Conservation (phyloP, 192 early-diverging fungal species). For the Linnemannia schmuckeri region DNA sequence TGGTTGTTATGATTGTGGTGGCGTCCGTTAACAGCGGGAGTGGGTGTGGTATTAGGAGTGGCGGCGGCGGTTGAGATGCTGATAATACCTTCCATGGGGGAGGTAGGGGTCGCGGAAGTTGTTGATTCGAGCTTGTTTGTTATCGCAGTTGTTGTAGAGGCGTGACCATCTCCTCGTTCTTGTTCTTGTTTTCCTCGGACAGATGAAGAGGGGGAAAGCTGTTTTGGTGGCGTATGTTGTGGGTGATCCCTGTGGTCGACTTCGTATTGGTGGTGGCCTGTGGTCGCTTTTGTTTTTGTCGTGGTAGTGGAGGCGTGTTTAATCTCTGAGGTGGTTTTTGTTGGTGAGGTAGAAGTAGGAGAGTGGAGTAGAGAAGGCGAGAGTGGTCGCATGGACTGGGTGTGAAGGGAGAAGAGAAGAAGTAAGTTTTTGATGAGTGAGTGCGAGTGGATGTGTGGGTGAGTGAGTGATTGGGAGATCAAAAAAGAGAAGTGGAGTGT, state of each 20-base stretch:
- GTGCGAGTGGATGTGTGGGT: not conserved
- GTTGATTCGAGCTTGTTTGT: not conserved
- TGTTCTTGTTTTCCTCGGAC: not conserved
- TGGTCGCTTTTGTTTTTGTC: not conserved
- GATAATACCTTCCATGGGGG: slow-evolving; percentile 1
- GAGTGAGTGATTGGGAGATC: not conserved
- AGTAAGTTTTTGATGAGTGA: not conserved
- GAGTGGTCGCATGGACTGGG: slow-evolving; percentile 1
- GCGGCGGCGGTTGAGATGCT: not conserved
- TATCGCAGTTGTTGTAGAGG: not conserved
- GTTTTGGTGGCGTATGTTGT: not conserved
- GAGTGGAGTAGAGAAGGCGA: not conserved
- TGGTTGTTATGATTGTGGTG: not conserved
- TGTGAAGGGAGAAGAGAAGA: too few species aligned
- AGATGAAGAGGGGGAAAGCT: not conserved
- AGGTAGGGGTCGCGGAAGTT: not conserved
- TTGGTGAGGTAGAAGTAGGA: not conserved
- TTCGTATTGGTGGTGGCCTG: not conserved
- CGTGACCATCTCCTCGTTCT: not conserved
- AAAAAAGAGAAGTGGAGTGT: not conserved
- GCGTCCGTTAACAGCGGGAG: not conserved
- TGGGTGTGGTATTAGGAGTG: not conserved
- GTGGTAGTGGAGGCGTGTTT: not conserved
- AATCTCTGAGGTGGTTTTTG: not conserved
- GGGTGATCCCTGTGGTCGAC: not conserved